phyloP scores from a whole-genome alignment of 768 basidiomycete genomes.

The Paxillus rubicundulus region DNA sequence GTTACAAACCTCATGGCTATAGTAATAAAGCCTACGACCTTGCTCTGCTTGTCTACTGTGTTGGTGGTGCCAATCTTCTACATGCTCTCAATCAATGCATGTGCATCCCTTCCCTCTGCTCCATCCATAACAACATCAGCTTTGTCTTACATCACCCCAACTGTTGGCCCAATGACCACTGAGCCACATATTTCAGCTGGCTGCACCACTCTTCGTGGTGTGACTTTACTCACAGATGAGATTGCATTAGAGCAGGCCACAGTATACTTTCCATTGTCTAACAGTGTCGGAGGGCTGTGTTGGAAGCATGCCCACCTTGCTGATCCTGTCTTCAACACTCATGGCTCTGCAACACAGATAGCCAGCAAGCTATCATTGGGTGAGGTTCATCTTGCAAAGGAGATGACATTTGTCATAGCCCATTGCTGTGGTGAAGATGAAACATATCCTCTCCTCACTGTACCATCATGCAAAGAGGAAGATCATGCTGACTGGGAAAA shows the following conservation, averaged over 20 bases:
- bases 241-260: slow-evolving; percentile 12
- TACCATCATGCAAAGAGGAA: slow-evolving; percentile 13
- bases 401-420: slow-evolving; percentile 5
- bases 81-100: slow-evolving; percentile 15
- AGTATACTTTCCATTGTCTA: slow-evolving; percentile 1
- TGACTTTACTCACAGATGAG: slow-evolving; percentile 14
- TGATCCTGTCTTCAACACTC: neutral
- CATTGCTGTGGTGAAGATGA: neutral
- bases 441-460: slow-evolving; percentile 8
- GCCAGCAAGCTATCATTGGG: neutral
- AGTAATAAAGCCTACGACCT: slow-evolving; percentile 7
- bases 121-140: neutral
- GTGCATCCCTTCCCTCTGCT: slow-evolving; percentile 11
- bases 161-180: neutral
- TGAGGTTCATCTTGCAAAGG: neutral
- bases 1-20: neutral
- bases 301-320: slow-evolving; percentile 4
- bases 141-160: neutral
- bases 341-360: neutral
- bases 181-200: neutral
- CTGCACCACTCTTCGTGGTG: neutral
- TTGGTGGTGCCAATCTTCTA: slow-evolving; percentile 13
- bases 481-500: neutral
- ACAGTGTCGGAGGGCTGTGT: slow-evolving; percentile 15
- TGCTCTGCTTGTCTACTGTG: slow-evolving; percentile 5